phyloP scores from a whole-genome alignment of 352 stramenopile genomes.

The Pythium insidiosum region DNA sequence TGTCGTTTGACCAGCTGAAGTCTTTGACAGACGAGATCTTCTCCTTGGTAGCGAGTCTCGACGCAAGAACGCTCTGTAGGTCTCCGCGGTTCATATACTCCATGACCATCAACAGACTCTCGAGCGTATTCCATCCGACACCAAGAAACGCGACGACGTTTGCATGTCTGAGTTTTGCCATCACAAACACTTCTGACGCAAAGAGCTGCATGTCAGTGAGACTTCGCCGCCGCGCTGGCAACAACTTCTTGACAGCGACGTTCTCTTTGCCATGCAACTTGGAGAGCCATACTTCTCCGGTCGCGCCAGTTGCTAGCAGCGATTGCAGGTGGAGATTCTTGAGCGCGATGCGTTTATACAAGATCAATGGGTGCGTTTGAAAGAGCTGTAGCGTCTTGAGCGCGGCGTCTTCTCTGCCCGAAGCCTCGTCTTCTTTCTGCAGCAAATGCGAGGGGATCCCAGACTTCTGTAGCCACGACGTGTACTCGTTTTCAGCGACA shows the following conservation, averaged over 20 bases:
- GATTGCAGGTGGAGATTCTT: slow-evolving; percentile 38
- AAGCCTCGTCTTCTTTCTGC: slow-evolving; percentile 9
- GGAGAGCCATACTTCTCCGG: slow-evolving; percentile 68
- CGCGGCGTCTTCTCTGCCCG: slow-evolving; percentile 35
- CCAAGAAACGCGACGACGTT: slow-evolving; percentile 52
- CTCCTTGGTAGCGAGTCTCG: slow-evolving; percentile 4
- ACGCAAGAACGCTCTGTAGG: slow-evolving; percentile 42
- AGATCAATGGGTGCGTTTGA: slow-evolving; percentile 51
- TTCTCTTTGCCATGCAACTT: slow-evolving; percentile 20
- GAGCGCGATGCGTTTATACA: slow-evolving; percentile 34
- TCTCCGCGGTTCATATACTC: slow-evolving; percentile 68
- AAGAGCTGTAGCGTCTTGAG: slow-evolving; percentile 55
- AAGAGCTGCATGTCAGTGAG: slow-evolving; percentile 63
- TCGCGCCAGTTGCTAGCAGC: slow-evolving; percentile 40
- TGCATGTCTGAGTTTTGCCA: slow-evolving; percentile 56
- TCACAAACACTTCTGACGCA: slow-evolving; percentile 60
- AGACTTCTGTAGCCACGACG: slow-evolving; percentile 9
- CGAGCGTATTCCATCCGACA: slow-evolving; percentile 56
- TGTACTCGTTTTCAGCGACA: slow-evolving; percentile 16
- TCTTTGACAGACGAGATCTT: slow-evolving; percentile 8
- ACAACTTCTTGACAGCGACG: slow-evolving; percentile 63
- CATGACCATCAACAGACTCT: slow-evolving; percentile 62
- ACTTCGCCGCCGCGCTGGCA: slow-evolving; percentile 31
- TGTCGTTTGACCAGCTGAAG: slow-evolving; percentile 47
- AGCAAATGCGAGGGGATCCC: slow-evolving; percentile 4